phyloP scores from a whole-genome alignment of 2,329 filamentous ascomycete genomes.

The Cercospora janseana region DNA sequence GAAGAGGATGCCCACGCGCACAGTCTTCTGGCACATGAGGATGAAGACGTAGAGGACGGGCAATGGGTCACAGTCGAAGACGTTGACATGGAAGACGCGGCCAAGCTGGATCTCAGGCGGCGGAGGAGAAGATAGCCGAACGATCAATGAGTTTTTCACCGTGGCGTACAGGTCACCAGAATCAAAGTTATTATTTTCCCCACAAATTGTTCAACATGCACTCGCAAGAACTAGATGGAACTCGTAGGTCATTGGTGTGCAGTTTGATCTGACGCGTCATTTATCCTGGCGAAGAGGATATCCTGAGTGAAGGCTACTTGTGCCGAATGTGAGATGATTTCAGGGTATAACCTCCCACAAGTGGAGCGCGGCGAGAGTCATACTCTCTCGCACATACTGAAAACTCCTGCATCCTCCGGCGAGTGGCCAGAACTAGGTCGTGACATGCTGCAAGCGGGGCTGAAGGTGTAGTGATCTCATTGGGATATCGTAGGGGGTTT shows the following conservation, averaged over 20 bases:
- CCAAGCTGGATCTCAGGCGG: slow-evolving; percentile 25
- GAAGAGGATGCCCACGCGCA: background rate
- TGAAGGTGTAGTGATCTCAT: too few relatives aligned
- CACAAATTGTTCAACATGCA: background rate
- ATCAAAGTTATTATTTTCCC: background rate
- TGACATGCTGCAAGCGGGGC: too few relatives aligned
- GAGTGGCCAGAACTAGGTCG: too few relatives aligned
- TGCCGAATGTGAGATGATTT: background rate
- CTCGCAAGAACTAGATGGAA: too few relatives aligned
- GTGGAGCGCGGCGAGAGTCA: too few relatives aligned
- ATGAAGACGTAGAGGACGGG: slow-evolving; percentile 17
- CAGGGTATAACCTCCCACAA: background rate
- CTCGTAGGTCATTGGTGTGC: too few relatives aligned
- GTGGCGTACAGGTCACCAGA: too few relatives aligned
- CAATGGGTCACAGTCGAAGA: slow-evolving; percentile 19
- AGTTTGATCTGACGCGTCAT: background rate
- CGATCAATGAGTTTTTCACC: too few relatives aligned
- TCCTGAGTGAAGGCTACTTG: background rate
- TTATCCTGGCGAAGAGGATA: slow-evolving; percentile 1
- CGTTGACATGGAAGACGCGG: slow-evolving; percentile 12
- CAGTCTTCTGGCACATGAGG: background rate
- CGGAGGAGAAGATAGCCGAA: slow-evolving; percentile 21
- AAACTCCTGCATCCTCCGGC: too few relatives aligned
- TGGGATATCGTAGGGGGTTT: too few relatives aligned
- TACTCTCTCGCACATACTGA: too few relatives aligned